Conservation (phyloP, 768 basidiomycete species). For the Glaciozyma martinii region DNA sequence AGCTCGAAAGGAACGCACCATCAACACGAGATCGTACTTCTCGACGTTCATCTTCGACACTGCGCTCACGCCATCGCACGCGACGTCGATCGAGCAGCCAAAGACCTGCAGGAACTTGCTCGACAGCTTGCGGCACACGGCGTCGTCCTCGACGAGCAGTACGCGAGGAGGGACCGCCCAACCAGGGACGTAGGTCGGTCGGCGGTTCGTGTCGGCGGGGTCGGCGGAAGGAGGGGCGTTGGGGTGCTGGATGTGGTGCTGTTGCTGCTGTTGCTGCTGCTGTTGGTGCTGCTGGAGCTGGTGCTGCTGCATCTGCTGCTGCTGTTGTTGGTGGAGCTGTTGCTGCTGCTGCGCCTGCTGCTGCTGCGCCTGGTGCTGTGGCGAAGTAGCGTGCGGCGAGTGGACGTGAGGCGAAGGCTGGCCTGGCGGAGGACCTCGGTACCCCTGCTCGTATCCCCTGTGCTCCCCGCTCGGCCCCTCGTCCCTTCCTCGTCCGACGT, state of each 20-base stretch:
- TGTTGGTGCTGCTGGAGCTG: neutral
- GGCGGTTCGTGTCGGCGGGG: slow-evolving; percentile 42
- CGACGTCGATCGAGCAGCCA: slow-evolving; percentile 88
- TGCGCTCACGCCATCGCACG: slow-evolving; percentile 82
- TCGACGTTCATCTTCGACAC: slow-evolving; percentile 82
- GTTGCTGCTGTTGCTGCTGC: slow-evolving; percentile 4
- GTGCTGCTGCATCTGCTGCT: neutral
- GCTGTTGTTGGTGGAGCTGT: neutral
- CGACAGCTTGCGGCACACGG: slow-evolving; percentile 74
- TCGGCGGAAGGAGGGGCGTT: slow-evolving; percentile 42
- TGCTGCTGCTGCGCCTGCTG: neutral
- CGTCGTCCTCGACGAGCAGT: slow-evolving; percentile 89
- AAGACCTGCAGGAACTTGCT: slow-evolving; percentile 92
- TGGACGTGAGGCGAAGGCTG: neutral
- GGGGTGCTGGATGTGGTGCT: slow-evolving; percentile 35
- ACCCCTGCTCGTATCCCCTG: neutral
- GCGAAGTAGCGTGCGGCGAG: no score
- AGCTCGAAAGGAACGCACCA: slow-evolving; percentile 51
- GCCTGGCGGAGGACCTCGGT: neutral
- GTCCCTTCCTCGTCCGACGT: slow-evolving; percentile 11
- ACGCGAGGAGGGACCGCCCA: slow-evolving; percentile 89
- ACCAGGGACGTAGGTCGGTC: slow-evolving; percentile 73
- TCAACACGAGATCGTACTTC: slow-evolving; percentile 89
- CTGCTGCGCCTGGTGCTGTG: neutral
- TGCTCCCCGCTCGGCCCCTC: neutral